These are phyloP conservation scores for Spathaspora girioi DNA, from an alignment of 805 yeast genomes.

Conservation along the genomic window DNA sequence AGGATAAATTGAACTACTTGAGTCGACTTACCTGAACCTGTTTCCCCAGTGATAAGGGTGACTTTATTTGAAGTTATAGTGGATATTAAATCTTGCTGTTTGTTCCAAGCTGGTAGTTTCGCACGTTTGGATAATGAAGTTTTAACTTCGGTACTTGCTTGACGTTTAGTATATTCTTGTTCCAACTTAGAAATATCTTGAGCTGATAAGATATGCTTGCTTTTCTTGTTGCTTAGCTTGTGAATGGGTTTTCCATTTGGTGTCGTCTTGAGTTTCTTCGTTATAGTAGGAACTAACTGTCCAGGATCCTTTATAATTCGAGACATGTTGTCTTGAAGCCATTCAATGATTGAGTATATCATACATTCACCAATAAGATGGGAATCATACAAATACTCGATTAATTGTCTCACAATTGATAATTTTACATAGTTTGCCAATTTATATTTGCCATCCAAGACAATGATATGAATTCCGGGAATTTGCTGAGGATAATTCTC, in stretches of 20 bases:
- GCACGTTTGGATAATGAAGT: conserved; percentile 42
- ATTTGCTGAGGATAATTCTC: conserved; percentile 57
- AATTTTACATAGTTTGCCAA: conserved; percentile 69
- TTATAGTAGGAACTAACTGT: conserved; percentile 35
- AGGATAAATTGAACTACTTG: conserved; percentile 88
- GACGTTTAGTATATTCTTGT: background rate
- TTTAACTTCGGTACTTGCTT: conserved; percentile 23
- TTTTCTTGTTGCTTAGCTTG: background rate
- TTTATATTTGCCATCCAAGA: conserved; percentile 39
- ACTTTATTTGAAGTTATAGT: conserved; percentile 59
- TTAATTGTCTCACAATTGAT: conserved; percentile 48
- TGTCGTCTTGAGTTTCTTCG: conserved; percentile 9
- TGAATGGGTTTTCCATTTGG: background rate
- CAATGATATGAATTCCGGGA: conserved; percentile 62
- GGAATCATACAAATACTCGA: conserved; percentile 39
- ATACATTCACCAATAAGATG: conserved; percentile 65
- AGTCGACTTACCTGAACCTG: conserved; percentile 96
- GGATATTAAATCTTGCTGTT: conserved; percentile 50
- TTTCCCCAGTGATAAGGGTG: conserved; percentile 87
- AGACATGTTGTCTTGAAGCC: conserved; percentile 65
- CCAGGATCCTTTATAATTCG: conserved; percentile 72
- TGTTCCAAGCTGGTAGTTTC: conserved; percentile 81
- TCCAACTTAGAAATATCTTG: background rate
- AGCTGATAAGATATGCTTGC: background rate
- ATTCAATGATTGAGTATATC: conserved; percentile 66